Evolutionary conservation across 345 rosid species (phyloP).

Genomic region (Hibiscus tridactylites): DNA sequence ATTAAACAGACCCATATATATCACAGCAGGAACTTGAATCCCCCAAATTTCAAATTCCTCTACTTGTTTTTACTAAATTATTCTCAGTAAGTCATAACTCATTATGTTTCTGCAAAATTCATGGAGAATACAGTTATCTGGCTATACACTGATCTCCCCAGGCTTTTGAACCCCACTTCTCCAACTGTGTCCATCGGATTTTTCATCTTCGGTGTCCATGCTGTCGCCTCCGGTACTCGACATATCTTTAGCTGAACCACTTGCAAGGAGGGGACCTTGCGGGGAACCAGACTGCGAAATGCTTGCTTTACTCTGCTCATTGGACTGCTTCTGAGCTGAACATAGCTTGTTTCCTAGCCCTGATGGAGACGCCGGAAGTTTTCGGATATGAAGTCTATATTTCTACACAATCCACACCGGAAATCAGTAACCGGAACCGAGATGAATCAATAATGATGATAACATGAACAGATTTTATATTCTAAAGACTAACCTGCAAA

Average conservation of each 20-base stretch:
- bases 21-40: background rate
- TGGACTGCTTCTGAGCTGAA: conserved; percentile 24
- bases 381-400: conserved; percentile 67
- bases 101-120: conserved; percentile 5
- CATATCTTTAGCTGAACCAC: conserved; percentile 25
- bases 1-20: background rate
- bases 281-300: conserved; percentile 50
- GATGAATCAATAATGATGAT: background rate
- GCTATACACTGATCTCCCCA: conserved; percentile 10
- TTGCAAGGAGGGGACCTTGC: conserved; percentile 42
- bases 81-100: background rate
- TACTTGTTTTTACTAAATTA: background rate
- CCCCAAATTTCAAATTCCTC: background rate
- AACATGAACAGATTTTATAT: background rate
- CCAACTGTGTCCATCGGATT: conserved; percentile 51
- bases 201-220: conserved; percentile 46
- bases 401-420: conserved; percentile 38
- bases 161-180: conserved; percentile 14
- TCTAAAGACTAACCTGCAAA: conserved; percentile 54
- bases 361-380: conserved; percentile 28
- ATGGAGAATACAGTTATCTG: conserved; percentile 8
- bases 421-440: background rate
- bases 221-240: conserved; percentile 38
- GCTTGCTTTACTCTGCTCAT: conserved; percentile 30
- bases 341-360: conserved; percentile 21